These are phyloP conservation scores for Acanthamoeba lugdunensis DNA, from an alignment of 208 protist genomes.

Conservation along the genomic window DNA sequence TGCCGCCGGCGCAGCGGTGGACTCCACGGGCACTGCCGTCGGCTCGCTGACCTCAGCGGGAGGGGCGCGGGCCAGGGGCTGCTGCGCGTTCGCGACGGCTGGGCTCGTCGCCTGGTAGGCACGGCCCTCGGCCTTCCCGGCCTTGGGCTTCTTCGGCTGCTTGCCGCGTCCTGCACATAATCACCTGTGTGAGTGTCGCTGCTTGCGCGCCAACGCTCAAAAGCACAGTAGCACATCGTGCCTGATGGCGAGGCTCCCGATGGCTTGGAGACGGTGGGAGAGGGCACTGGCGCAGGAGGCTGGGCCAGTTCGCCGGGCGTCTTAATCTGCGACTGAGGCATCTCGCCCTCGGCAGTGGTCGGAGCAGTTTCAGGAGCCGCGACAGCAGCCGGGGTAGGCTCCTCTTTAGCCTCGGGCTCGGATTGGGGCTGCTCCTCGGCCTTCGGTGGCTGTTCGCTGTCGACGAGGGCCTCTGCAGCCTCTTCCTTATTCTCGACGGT, in stretches of 20 bases:
- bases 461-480: neutral
- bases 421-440: neutral
- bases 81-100: neutral
- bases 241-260: neutral
- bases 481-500: neutral
- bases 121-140: neutral
- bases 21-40: neutral
- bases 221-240: neutral
- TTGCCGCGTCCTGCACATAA: neutral
- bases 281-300: neutral
- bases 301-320: neutral
- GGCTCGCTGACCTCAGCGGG: neutral
- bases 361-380: neutral
- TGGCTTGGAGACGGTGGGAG: neutral
- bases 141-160: conserved; percentile 17
- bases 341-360: neutral
- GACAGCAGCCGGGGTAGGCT: neutral
- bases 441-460: neutral
- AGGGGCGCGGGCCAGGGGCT: neutral
- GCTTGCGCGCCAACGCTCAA: neutral
- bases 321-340: neutral
- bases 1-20: neutral
- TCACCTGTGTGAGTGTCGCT: neutral
- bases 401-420: neutral
- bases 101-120: neutral